These are phyloP conservation scores for Andalucia godoyi DNA, from an alignment of 78 protist genomes.

Conservation along the genomic window DNA sequence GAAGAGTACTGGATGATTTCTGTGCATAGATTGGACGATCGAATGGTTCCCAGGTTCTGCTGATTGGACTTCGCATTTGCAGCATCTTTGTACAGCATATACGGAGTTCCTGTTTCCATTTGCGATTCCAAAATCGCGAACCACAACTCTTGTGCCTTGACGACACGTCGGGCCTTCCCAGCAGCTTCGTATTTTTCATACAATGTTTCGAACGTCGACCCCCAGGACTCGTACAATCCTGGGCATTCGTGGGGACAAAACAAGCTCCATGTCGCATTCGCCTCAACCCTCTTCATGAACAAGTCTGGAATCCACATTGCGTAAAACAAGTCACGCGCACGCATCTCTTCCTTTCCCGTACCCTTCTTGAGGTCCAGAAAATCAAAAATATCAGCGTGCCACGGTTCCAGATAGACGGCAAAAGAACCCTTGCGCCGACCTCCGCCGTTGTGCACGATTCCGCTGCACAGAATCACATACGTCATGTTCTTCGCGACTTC, in stretches of 20 bases:
- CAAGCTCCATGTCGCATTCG: slow-evolving; percentile 79
- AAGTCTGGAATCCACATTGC: slow-evolving; percentile 96
- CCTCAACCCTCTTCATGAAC: slow-evolving; percentile 93
- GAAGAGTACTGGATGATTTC: slow-evolving; percentile 93
- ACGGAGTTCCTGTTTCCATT: slow-evolving; percentile 97
- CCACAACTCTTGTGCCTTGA: slow-evolving; percentile 94
- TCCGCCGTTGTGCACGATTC: too few relatives aligned
- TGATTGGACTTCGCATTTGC: slow-evolving; percentile 90
- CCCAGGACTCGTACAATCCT: slow-evolving; percentile 74
- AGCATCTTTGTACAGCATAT: slow-evolving; percentile 94
- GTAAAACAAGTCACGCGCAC: slow-evolving; percentile 94
- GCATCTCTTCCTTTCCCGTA: slow-evolving; percentile 77
- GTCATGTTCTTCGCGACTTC: too few relatives aligned
- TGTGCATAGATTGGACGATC: slow-evolving; percentile 89
- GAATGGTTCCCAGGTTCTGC: slow-evolving; percentile 89
- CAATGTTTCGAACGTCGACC: slow-evolving; percentile 77
- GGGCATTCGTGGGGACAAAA: slow-evolving; percentile 89
- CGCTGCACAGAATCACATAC: too few relatives aligned
- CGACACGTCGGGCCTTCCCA: slow-evolving; percentile 42
- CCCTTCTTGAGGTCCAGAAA: slow-evolving; percentile 75
- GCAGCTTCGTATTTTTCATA: slow-evolving; percentile 75
- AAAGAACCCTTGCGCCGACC: slow-evolving; percentile 95
- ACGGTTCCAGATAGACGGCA: slow-evolving; percentile 97
- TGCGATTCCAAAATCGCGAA: slow-evolving; percentile 87
- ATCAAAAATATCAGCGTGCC: slow-evolving; percentile 94